phyloP scores from a whole-genome alignment of 169 alveolate genomes.

The Plasmodium cynomolgi region DNA sequence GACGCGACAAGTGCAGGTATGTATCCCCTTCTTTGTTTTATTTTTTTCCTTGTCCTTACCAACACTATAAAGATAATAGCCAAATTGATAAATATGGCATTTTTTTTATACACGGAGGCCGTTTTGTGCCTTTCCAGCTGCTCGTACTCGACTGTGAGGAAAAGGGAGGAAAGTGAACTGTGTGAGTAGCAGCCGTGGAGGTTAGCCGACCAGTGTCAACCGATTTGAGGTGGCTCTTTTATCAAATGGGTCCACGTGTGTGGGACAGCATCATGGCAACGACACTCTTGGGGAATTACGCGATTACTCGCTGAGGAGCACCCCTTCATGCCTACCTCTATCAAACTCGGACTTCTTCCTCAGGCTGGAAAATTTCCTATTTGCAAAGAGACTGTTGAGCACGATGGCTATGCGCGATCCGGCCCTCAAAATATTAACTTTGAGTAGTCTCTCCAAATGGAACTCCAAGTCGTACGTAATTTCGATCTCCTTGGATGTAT shows the following conservation, averaged over 20 bases:
- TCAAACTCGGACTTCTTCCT: conserved; percentile 54
- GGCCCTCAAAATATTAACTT: conserved; percentile 85
- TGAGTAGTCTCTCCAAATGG: conserved; percentile 70
- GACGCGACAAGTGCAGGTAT: background rate
- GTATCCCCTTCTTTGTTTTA: background rate
- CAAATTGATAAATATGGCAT: conserved; percentile 43
- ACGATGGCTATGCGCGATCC: conserved; percentile 89
- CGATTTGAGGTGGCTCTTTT: background rate
- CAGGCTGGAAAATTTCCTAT: conserved; percentile 62
- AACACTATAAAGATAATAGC: conserved; percentile 19
- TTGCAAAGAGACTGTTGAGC: conserved; percentile 84
- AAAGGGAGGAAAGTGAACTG: background rate
- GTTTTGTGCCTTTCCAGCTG: background rate
- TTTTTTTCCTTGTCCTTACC: conserved; percentile 9
- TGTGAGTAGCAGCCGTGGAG: background rate
- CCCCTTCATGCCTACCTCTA: conserved; percentile 12
- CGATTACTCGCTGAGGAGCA: background rate
- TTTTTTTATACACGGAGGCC: conserved; percentile 23
- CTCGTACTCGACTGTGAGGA: conserved; percentile 11
- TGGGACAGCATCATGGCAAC: background rate
- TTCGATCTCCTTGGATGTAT: conserved; percentile 70
- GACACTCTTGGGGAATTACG: background rate
- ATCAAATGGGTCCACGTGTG: background rate
- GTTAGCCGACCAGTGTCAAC: background rate
- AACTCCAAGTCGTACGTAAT: conserved; percentile 78